phyloP scores from a whole-genome alignment of 2,329 filamentous ascomycete genomes.

The Xylariaceae sp. region DNA sequence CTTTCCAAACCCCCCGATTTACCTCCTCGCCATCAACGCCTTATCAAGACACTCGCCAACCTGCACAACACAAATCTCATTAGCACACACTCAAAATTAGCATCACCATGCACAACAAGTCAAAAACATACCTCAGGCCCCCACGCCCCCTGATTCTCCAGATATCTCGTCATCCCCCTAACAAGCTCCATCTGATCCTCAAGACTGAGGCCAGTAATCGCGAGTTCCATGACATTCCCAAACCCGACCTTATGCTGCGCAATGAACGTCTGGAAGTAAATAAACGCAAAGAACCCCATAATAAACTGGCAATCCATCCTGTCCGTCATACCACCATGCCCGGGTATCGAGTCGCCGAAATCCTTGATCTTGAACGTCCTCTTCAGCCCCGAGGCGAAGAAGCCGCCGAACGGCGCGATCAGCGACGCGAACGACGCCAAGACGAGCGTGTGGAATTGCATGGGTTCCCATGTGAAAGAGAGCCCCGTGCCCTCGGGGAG shows the following conservation, averaged over 20 bases:
- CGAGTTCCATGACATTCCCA: constrained; percentile 83
- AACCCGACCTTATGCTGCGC: constrained; percentile 81
- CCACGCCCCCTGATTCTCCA: constrained; percentile 59
- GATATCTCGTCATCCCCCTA: constrained; percentile 58
- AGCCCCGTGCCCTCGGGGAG: constrained; percentile 40
- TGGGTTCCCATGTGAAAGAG: constrained; percentile 74
- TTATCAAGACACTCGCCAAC: constrained; percentile 33
- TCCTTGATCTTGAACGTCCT: constrained; percentile 99
- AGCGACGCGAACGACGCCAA: constrained; percentile 93
- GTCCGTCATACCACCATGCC: constrained; percentile 96
- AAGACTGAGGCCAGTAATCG: constrained; percentile 79
- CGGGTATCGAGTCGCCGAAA: constrained; percentile 96
- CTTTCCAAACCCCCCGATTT: constrained; percentile 1
- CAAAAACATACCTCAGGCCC: constrained; percentile 31
- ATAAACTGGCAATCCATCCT: constrained; percentile 99
- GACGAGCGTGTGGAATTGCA: constrained; percentile 88
- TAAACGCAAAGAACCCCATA: constrained; percentile 97
- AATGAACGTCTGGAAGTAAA: constrained; percentile 98
- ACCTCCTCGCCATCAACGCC: constrained; percentile 26
- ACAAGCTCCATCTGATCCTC: constrained; percentile 88
- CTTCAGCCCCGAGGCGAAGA: constrained; percentile 97
- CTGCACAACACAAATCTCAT: constrained; percentile 16
- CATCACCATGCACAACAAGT: not conserved
- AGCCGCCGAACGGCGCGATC: constrained; percentile 95
- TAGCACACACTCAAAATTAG: not conserved